Evolutionary conservation across 2,329 filamentous ascomycete genomes (phyloP), one percentile per base, ranked within the genome.

Genomic region (Botryotinia globosa): DNA sequence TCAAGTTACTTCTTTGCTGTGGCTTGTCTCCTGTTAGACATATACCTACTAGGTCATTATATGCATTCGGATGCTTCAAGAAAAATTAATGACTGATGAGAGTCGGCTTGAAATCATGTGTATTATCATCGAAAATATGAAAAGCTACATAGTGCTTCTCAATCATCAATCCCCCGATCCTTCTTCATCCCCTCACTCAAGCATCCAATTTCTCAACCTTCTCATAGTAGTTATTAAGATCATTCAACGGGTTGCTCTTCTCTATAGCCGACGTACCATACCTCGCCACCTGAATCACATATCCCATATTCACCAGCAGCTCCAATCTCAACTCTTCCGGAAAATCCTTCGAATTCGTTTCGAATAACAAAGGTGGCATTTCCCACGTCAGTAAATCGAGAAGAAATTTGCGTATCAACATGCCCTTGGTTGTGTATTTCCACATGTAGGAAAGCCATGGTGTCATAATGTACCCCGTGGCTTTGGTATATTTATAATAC

Each of bases 61-160:
- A 37, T 61, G 20, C 1, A 37, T 37, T 37, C 7, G 9, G 2
- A n/a, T 8, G 9, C 34, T n/a, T 16, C 10, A 14, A 7, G 8
- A 37, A 2, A 34, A 22, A 39, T 18, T 29, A 0, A 8, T 56
- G 0, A 0, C 51, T 18, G 3, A 1, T 29, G n/a, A 29, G 1
- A 8, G 3, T 18, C 7, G 6, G 18, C 18, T 16, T 18, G 34
- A 7, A 22, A 39, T 4, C 4, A n/a, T 2, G 25, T 9, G 4
- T n/a, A 39, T 39, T 16, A 8, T 39, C 6, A 61, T 61, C 3
- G 2, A 25, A 7, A 39, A 61, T 1, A 25, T 25, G 5, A 39
- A 39, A 61, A 61, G n/a, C 12, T n/a, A 39, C 12, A 14, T 16
- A 2, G n/a, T 18, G 3, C 22, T 5, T 39, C 32, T 16, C 25